A percentile compares a stretch with the other conserved stretches of the same genome.
These are phyloP conservation scores for Amauroascus niger DNA, from an alignment of 2,329 filamentous ascomycete species.

Conservation along the genomic window DNA sequence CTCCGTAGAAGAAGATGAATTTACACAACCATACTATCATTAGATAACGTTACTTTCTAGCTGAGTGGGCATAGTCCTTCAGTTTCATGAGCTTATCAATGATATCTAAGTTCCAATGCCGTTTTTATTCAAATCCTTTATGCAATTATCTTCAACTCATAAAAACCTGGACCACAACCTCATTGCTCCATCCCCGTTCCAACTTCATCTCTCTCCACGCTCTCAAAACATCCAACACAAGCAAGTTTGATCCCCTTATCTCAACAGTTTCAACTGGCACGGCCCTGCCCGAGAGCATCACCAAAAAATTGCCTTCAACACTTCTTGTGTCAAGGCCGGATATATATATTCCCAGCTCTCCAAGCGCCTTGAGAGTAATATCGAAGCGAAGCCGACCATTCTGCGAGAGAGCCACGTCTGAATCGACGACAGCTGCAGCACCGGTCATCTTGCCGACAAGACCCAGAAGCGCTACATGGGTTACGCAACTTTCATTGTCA, in stretches of 20 bases:
- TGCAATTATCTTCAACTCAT: conserved; percentile 23
- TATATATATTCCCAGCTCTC: conserved; percentile 62
- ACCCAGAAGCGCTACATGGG: conserved; percentile 58
- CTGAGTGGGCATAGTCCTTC: no score
- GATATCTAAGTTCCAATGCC: not conserved
- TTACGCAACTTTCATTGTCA: conserved; percentile 28
- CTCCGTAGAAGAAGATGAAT: no score
- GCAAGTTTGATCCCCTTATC: conserved; percentile 39
- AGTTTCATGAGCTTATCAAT: no score
- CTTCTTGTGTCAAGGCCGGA: conserved; percentile 54
- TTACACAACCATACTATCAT: no score
- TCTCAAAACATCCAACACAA: conserved; percentile 65
- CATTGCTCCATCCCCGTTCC: conserved; percentile 67
- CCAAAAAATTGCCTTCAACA: conserved; percentile 58
- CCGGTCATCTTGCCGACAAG: conserved; percentile 85
- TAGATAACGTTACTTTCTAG: no score
- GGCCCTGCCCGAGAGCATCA: conserved; percentile 61
- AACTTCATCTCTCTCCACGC: conserved; percentile 71
- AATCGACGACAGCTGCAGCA: conserved; percentile 61
- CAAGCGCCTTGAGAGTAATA: conserved; percentile 68
- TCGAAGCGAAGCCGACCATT: conserved; percentile 56
- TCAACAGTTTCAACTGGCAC: conserved; percentile 57
- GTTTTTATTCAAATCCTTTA: not conserved
- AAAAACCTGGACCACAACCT: conserved; percentile 60
- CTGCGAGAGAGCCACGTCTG: conserved; percentile 48